These are phyloP conservation scores for Xylaria sp. DNA, from an alignment of 2,329 filamentous ascomycete genomes.

Conservation along the genomic window DNA sequence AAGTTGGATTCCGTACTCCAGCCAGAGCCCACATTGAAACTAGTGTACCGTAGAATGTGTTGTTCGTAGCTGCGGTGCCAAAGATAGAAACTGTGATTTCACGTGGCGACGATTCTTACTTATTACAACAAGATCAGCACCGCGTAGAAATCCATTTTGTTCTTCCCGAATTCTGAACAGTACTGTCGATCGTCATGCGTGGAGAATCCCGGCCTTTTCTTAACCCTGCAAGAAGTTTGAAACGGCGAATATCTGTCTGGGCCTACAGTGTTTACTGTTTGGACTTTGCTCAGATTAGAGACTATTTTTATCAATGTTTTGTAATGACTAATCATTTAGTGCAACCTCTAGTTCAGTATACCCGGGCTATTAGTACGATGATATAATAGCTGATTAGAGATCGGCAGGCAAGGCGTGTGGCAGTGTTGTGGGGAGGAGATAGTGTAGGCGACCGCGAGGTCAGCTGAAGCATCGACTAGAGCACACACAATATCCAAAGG, in stretches of 20 bases:
- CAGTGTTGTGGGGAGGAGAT: not conserved
- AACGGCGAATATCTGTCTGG: conserved; percentile 10
- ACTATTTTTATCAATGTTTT: conserved; percentile 32
- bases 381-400: conserved; percentile 21
- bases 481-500: not conserved
- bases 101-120: conserved; percentile 31
- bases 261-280: not conserved
- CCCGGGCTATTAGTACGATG: not conserved
- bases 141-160: not conserved
- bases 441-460: not conserved
- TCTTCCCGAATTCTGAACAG: conserved; percentile 15
- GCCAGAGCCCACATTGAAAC: no score
- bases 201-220: conserved; percentile 27
- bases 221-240: conserved; percentile 25
- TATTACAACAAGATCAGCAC: conserved; percentile 22
- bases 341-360: not conserved
- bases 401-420: conserved; percentile 19
- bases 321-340: not conserved
- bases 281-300: not conserved
- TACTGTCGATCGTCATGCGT: conserved; percentile 27
- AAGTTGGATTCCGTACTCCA: not conserved
- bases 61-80: conserved; percentile 9
- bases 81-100: conserved; percentile 31
- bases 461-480: not conserved
- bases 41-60: not conserved